Conservation (phyloP, 257 asterid species). For the Solanum okadae region DNA sequence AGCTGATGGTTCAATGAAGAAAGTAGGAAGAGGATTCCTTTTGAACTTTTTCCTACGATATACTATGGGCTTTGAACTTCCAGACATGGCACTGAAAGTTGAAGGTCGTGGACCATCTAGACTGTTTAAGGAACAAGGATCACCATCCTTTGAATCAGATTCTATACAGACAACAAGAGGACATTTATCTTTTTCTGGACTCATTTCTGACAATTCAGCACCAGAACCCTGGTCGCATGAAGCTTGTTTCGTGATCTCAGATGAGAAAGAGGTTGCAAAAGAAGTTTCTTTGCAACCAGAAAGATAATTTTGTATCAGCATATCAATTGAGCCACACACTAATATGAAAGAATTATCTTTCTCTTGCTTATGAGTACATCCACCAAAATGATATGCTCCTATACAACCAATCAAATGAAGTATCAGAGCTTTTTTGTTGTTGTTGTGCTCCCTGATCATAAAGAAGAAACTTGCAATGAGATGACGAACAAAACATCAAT, state of each 20-base stretch:
- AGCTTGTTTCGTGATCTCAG: constrained; percentile 6
- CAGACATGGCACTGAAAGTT: constrained; percentile 8
- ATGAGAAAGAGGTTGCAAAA: background rate
- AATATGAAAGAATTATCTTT: background rate
- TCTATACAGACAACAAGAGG: constrained; percentile 1
- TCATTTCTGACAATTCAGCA: constrained; percentile 5
- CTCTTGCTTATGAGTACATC: background rate
- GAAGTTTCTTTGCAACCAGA: constrained; percentile 13
- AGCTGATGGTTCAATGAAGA: constrained; percentile 9
- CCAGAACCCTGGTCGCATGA: constrained; percentile 6
- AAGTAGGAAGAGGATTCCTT: constrained; percentile 14
- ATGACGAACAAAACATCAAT: background rate
- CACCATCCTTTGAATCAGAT: constrained; percentile 7
- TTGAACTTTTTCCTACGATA: constrained; percentile 20
- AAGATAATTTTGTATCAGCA: constrained; percentile 7
- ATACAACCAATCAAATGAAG: background rate
- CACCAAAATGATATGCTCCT: background rate
- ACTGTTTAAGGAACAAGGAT: constrained; percentile 5
- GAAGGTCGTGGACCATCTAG: constrained; percentile 10
- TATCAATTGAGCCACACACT: constrained; percentile 1
- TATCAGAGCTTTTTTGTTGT: background rate
- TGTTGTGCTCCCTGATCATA: background rate
- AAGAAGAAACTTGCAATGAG: constrained; percentile 4
- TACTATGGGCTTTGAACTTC: constrained; percentile 17
- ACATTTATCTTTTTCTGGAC: constrained; percentile 6